Base-by-base conservation (phyloP, 306 rosid genomes). In the Astragalus glycyphyllos region DNA sequence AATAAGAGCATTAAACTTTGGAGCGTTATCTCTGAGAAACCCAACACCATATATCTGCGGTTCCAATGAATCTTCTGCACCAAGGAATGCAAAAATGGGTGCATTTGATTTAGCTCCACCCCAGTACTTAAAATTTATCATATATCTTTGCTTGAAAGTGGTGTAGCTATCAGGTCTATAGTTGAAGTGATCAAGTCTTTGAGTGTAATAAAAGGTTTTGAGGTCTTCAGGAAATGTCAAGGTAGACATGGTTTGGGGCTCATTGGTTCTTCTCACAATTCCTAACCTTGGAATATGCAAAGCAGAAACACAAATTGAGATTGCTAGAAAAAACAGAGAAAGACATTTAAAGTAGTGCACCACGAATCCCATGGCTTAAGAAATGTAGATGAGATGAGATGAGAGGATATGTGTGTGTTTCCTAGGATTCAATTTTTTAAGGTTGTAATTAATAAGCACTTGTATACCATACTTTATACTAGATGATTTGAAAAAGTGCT, bases 171-270 rank as follows among this genome's bases (percentile, higher is more conserved):
- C 84, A 7, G 87, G 89, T 13, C 62, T 54, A 13, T 77, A 87
- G 76, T 80, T 84, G 78, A 87, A 84, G 74, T 87, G 89, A 40
- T 87, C 89, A 0, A 87, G 76, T 6, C 75, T 82, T 80, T 87
- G 92, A 13, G 68, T 73, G 65, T 77, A 84, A 38, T 75, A 82
- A 29, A 53, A 80, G 23, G 79, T 82, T 23, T 57, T 41, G 15
- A 79, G 70, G 2, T 70, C 47, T 34, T 75, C 40, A 38, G 11
- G 11, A 1, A 41, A 4, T 6, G 26, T 2, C 0, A 9, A 34
- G 11, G 51, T 34, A 50, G 73, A 58, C 65, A 9, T 58, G 45
- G 49, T 70, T 64, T 60, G 37, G 8, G 0, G 44, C 45, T 53
- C 31, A 5, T 17, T 58, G 17, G 14, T 66, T 66, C 54, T 75